A percentile compares a stretch with the other conserved stretches of the same genome.
phyloP scores from a whole-genome alignment of 2,329 filamentous ascomycete species.

The Ceratocystis smalleyi region DNA sequence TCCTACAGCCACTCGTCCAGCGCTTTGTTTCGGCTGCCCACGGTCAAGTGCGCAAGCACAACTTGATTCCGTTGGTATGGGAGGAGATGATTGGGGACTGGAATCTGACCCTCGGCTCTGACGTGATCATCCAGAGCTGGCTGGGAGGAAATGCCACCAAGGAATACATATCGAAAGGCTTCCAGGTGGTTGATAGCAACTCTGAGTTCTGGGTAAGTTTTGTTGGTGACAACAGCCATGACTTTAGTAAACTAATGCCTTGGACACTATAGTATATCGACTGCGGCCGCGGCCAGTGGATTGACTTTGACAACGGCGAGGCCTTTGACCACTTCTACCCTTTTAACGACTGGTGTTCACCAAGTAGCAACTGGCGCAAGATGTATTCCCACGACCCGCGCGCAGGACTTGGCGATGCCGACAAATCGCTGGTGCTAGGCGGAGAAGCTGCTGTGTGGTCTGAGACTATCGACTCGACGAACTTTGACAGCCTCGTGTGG shows the following conservation, averaged over 20 bases:
- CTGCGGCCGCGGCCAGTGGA: constrained; percentile 66
- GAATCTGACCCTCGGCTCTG: constrained; percentile 55
- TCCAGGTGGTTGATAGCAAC: constrained; percentile 59
- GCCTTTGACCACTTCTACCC: constrained; percentile 43
- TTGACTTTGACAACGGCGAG: constrained; percentile 49
- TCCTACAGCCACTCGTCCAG: constrained; percentile 63
- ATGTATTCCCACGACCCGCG: constrained; percentile 69
- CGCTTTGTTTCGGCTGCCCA: constrained; percentile 59
- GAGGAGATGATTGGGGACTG: constrained; percentile 71
- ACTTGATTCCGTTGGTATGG: constrained; percentile 66
- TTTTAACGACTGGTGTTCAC: constrained; percentile 67
- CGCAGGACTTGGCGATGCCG: constrained; percentile 42
- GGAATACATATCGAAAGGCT: constrained; percentile 43
- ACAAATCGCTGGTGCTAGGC: constrained; percentile 56
- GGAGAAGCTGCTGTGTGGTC: constrained; percentile 73
- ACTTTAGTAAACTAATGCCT: constrained; percentile 18
- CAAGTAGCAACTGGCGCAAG: constrained; percentile 65
- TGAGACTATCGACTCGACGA: constrained; percentile 62
- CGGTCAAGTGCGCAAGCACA: constrained; percentile 43
- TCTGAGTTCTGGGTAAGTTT: constrained; percentile 58
- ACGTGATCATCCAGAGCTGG: constrained; percentile 71
- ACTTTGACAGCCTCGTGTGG: constrained; percentile 63
- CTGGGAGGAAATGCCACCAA: constrained; percentile 47
- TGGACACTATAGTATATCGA: constrained; percentile 50
- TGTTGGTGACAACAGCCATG: neutral